These are phyloP conservation scores for Penicillium italicum DNA, from an alignment of 2,329 filamentous ascomycete species.

Conservation along the genomic window DNA sequence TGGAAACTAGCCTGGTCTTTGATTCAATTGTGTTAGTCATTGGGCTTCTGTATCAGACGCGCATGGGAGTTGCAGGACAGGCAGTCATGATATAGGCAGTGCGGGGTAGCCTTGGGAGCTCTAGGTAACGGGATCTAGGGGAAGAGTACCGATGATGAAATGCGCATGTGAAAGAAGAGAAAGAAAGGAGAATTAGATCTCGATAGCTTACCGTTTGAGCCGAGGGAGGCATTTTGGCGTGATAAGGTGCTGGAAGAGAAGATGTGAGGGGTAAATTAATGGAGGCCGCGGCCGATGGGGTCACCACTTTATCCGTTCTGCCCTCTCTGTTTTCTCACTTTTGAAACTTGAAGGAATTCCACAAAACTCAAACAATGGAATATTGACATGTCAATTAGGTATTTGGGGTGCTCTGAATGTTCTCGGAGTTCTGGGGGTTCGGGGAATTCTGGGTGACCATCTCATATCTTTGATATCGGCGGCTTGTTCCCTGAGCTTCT, in stretches of 20 bases:
- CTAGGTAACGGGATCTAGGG: conserved; percentile 6
- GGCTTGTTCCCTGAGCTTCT: neutral
- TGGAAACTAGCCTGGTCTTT: conserved; percentile 43
- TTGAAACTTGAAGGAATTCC: neutral
- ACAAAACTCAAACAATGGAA: neutral
- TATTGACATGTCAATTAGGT: too few species aligned
- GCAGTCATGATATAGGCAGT: conserved; percentile 9
- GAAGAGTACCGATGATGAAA: neutral
- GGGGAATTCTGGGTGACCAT: neutral
- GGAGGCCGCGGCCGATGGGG: neutral
- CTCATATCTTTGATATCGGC: neutral
- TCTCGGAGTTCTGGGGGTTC: neutral
- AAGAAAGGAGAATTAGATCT: neutral
- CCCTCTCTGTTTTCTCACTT: neutral
- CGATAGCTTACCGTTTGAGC: conserved; percentile 31
- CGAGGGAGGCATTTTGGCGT: conserved; percentile 33
- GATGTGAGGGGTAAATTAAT: conserved; percentile 1
- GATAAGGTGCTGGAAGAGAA: neutral
- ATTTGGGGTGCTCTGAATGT: neutral
- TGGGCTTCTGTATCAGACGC: neutral
- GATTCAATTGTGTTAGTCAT: conserved; percentile 14
- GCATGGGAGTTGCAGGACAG: neutral
- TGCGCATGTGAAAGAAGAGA: neutral
- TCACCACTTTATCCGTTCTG: neutral
- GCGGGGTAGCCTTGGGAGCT: conserved; percentile 19